A percentile compares a stretch with the other conserved stretches of the same genome.
Conservation (phyloP, 805 yeast species). For the Yarrowia sp. region DNA sequence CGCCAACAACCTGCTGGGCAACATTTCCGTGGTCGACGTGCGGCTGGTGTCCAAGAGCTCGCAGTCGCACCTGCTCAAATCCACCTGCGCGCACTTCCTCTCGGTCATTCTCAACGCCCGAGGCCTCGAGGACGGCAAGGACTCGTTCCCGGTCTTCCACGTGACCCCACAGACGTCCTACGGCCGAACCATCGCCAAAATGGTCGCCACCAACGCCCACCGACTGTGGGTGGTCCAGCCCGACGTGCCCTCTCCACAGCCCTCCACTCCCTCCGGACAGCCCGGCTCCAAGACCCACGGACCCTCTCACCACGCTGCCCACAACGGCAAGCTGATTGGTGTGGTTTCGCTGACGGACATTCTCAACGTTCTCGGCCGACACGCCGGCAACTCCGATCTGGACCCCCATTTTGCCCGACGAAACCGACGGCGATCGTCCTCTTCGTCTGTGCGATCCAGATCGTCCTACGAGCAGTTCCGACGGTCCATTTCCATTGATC, state of each 20-base stretch:
- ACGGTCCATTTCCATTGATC: constrained; percentile 38
- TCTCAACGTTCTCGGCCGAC: constrained; percentile 77
- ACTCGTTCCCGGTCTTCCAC: constrained; percentile 95
- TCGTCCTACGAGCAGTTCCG: constrained; percentile 39
- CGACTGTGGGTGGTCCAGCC: constrained; percentile 58
- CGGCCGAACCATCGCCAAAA: constrained; percentile 88
- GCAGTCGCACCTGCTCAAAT: constrained; percentile 80
- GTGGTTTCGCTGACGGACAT: constrained; percentile 93
- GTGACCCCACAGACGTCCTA: constrained; percentile 80
- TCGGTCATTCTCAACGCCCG: constrained; percentile 84
- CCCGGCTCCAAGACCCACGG: constrained; percentile 43
- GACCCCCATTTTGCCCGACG: constrained; percentile 90
- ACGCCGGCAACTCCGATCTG: constrained; percentile 65
- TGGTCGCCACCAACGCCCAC: constrained; percentile 94
- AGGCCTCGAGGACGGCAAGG: constrained; percentile 94
- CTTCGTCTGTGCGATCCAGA: constrained; percentile 42
- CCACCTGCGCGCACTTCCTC: constrained; percentile 85
- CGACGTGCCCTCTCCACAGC: constrained; percentile 43
- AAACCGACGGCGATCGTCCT: constrained; percentile 65
- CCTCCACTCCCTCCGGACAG: constrained; percentile 43
- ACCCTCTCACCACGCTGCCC: constrained; percentile 45
- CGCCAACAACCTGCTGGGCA: constrained; percentile 78
- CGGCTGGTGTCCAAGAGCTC: constrained; percentile 85
- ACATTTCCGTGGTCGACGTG: constrained; percentile 94
- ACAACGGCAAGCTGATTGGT: constrained; percentile 83